phyloP scores from a whole-genome alignment of 2,329 filamentous ascomycete species.

The Cordyceps militaris region DNA sequence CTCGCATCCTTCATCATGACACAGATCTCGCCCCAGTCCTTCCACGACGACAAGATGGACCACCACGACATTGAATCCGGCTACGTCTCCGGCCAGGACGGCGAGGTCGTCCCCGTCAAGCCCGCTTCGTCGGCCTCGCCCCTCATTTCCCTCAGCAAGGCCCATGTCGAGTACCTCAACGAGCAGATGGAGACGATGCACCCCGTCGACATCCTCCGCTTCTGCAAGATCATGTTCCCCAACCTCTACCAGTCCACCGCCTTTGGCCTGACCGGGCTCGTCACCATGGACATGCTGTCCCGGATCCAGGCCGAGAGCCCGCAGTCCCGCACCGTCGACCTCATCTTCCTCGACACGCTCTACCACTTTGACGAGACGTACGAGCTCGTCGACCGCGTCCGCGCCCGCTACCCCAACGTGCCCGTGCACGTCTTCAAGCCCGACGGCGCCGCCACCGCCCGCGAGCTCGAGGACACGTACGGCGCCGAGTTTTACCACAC shows the following conservation, averaged over 20 bases:
- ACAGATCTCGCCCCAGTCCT: conserved; percentile 33
- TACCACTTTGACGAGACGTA: conserved; percentile 78
- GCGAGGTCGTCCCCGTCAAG: conserved; percentile 30
- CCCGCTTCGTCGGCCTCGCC: conserved; percentile 44
- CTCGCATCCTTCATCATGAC: conserved; percentile 31
- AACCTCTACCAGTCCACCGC: conserved; percentile 82
- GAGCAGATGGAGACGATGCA: conserved; percentile 79
- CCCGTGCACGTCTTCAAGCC: conserved; percentile 89
- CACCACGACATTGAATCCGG: conserved; percentile 64
- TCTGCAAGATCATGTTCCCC: conserved; percentile 86
- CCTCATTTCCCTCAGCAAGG: conserved; percentile 75
- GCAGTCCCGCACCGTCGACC: conserved; percentile 51
- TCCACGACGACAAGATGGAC: conserved; percentile 35
- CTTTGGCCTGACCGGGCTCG: conserved; percentile 74
- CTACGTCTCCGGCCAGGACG: conserved; percentile 57
- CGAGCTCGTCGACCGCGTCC: conserved; percentile 65
- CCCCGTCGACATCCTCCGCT: conserved; percentile 84
- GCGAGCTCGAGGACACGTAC: conserved; percentile 75
- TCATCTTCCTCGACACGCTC: conserved; percentile 77
- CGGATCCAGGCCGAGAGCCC: conserved; percentile 61
- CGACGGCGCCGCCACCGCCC: conserved; percentile 60
- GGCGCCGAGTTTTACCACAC: conserved; percentile 79
- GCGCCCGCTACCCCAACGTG: conserved; percentile 67
- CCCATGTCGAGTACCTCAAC: conserved; percentile 88
- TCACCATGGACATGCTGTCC: conserved; percentile 78